Conservation (phyloP, 345 rosid genomes). For the Kandelia obovata region DNA sequence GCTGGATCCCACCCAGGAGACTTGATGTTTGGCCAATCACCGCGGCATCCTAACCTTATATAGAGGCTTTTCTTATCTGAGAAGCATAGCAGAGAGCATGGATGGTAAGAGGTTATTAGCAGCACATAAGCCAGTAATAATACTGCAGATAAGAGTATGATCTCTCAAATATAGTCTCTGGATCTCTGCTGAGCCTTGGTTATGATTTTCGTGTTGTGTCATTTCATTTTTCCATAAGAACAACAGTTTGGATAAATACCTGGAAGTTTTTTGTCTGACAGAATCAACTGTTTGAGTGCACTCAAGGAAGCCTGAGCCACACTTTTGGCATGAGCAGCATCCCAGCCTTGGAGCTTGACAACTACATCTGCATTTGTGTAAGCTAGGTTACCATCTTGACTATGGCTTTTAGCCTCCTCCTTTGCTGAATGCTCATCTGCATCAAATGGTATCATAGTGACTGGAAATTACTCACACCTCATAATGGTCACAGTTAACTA, state of each 20-base stretch:
- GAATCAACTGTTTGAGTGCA: constrained; percentile 71
- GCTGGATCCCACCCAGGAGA: constrained; percentile 85
- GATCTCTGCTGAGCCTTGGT: too few relatives aligned
- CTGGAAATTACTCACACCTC: background rate
- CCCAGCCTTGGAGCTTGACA: constrained; percentile 90
- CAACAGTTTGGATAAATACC: constrained; percentile 30
- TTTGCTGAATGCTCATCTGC: constrained; percentile 75
- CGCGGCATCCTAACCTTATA: constrained; percentile 79
- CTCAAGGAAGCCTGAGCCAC: constrained; percentile 84
- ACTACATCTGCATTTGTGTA: constrained; percentile 86
- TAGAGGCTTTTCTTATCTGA: constrained; percentile 84
- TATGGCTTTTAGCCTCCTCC: constrained; percentile 62
- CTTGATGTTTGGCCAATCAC: constrained; percentile 85
- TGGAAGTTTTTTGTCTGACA: constrained; percentile 76
- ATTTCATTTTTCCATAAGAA: too few relatives aligned
- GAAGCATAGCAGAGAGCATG: background rate
- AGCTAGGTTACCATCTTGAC: constrained; percentile 47
- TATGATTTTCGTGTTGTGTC: too few relatives aligned
- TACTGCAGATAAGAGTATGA: background rate
- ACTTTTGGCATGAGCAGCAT: constrained; percentile 59
- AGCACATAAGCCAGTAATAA: background rate
- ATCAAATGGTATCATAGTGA: background rate
- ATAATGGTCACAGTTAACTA: too few relatives aligned
- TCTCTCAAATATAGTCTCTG: too few relatives aligned
- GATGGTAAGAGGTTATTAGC: background rate